phyloP scores from a whole-genome alignment of 139 green algal genomes.

The Haematococcus sp. region DNA sequence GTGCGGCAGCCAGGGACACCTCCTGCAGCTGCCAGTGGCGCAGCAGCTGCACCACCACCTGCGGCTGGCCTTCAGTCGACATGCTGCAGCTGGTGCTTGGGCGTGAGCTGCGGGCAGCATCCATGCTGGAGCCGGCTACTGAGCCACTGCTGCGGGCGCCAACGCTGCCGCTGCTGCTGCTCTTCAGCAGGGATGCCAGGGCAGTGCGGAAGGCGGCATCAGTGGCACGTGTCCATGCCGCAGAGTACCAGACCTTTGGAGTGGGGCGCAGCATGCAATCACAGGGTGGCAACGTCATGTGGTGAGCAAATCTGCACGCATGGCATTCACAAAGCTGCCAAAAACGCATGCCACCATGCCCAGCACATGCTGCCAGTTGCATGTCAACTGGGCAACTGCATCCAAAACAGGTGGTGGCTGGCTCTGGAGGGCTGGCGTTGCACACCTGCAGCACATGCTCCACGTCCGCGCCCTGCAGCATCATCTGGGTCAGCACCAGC shows the following conservation, averaged over 20 bases:
- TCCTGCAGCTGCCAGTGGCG: conserved; percentile 33
- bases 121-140: background rate
- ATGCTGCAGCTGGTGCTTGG: too few relatives aligned
- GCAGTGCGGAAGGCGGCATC: conserved; percentile 27
- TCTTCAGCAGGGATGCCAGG: conserved; percentile 11
- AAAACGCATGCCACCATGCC: background rate
- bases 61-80: background rate
- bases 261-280: too few relatives aligned
- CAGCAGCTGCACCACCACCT: background rate
- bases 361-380: too few relatives aligned
- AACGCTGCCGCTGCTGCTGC: background rate
- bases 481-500: conserved; percentile 44
- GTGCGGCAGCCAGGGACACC: background rate
- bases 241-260: conserved; percentile 53
- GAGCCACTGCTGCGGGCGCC: conserved; percentile 1
- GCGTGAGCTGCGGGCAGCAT: too few relatives aligned
- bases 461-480: conserved; percentile 13
- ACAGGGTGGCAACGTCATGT: background rate
- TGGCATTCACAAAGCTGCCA: background rate
- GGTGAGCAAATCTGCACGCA: background rate
- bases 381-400: too few relatives aligned
- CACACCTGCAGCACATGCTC: conserved; percentile 46
- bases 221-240: conserved; percentile 27
- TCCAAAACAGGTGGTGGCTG: too few relatives aligned
- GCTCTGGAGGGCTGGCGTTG: background rate